These are phyloP conservation scores for Cryphonectria radicalis DNA, from an alignment of 2,329 filamentous ascomycete genomes.

Conservation along the genomic window DNA sequence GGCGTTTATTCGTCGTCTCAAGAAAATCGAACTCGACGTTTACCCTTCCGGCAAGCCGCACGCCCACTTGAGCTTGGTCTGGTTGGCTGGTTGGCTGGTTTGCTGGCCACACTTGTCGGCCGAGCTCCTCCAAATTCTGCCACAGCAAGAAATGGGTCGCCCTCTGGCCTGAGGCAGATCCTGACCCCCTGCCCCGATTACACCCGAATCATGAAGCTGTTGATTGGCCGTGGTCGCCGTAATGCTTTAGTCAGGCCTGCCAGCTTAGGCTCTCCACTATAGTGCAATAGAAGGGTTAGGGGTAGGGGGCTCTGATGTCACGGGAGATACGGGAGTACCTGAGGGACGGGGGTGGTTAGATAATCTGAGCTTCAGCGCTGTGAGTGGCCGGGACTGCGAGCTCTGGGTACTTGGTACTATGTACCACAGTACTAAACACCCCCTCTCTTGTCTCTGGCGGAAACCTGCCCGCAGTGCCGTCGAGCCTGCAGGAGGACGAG, in stretches of 20 bases:
- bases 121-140: slow-evolving; percentile 20
- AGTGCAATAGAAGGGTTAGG: too few relatives aligned
- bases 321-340: not conserved
- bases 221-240: slow-evolving; percentile 15
- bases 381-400: not conserved
- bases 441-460: not conserved
- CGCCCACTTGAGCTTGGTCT: slow-evolving; percentile 11
- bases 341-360: not conserved
- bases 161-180: slow-evolving; percentile 24
- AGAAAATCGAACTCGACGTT: slow-evolving; percentile 21
- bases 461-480: slow-evolving; percentile 6
- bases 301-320: not conserved
- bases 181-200: slow-evolving; percentile 18
- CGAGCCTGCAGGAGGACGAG: not conserved
- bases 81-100: slow-evolving; percentile 13
- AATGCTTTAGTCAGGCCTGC: slow-evolving; percentile 7
- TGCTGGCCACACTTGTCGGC: slow-evolving; percentile 14
- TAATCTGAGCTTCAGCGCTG: not conserved
- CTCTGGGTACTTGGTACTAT: not conserved
- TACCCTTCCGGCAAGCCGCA: slow-evolving; percentile 27
- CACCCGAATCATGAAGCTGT: slow-evolving; percentile 14
- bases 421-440: not conserved
- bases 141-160: slow-evolving; percentile 6
- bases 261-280: not conserved
- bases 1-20: slow-evolving; percentile 27